Evolutionary conservation across 352 stramenopile genomes (phyloP).

Genomic region (Saprolegnia diclina): DNA sequence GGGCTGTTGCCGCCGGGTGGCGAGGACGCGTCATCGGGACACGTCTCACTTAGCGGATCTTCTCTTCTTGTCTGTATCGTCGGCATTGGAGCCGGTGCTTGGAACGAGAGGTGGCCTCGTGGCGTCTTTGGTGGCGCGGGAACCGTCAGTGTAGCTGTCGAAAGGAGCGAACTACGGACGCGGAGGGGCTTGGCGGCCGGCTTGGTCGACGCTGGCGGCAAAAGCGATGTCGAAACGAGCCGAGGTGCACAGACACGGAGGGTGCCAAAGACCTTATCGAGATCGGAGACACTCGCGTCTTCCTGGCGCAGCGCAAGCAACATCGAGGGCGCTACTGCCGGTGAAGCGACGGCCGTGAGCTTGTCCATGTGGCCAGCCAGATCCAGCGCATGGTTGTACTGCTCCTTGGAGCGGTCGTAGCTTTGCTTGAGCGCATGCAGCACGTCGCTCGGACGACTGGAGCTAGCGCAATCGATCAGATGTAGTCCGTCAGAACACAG

Average conservation of each 20-base stretch:
- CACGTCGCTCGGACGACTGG: background rate
- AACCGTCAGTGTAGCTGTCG: no score
- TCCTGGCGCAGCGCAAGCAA: background rate
- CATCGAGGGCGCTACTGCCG: background rate
- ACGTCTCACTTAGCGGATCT: background rate
- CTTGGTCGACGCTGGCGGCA: no score
- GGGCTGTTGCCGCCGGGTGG: background rate
- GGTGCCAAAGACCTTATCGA: no score
- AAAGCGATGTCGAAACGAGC: no score
- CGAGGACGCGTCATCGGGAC: background rate
- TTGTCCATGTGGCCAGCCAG: conserved; percentile 1
- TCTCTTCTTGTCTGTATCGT: background rate
- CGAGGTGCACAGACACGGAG: no score
- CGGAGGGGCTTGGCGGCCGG: no score
- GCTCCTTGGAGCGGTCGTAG: conserved; percentile 22
- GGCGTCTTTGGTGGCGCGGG: no score
- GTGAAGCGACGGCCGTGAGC: background rate
- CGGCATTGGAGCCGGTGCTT: background rate
- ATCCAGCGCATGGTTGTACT: conserved; percentile 18
- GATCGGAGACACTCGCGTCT: background rate
- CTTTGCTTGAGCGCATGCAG: conserved; percentile 15
- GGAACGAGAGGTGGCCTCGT: background rate
- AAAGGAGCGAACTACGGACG: no score
- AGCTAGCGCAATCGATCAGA: background rate
- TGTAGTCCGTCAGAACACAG: background rate